A percentile compares a stretch with the other conserved stretches of the same genome.
Conservation (phyloP, 108 stramenopile species). For the Skeletonema menzelii region DNA sequence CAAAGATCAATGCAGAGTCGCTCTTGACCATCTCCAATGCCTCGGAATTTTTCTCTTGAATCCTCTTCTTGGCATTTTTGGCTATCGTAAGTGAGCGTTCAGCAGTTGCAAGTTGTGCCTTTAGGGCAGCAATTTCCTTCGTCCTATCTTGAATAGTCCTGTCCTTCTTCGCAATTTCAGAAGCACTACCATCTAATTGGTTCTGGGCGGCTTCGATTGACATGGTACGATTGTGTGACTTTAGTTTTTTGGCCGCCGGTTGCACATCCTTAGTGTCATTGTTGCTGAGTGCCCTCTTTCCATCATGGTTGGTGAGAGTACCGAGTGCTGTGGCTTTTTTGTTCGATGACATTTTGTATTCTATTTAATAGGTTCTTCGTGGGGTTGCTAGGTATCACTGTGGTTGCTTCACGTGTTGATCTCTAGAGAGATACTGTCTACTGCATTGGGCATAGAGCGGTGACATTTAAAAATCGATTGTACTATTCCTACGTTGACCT, state of each 20-base stretch:
- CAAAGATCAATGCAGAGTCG: background rate
- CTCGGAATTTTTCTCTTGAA: background rate
- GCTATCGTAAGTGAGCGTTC: background rate
- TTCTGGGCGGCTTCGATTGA: background rate
- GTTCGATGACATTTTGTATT: background rate
- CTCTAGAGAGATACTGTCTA: too few relatives aligned
- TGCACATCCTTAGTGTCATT: background rate
- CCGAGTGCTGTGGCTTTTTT: background rate
- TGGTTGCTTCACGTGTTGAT: too few relatives aligned
- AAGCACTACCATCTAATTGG: background rate
- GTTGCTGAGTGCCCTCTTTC: background rate
- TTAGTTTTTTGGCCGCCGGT: background rate
- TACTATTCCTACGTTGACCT: too few relatives aligned
- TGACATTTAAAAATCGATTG: too few relatives aligned
- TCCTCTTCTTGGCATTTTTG: background rate
- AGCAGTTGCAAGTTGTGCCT: background rate
- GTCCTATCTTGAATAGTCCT: background rate
- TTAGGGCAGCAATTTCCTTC: background rate
- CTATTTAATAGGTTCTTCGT: too few relatives aligned
- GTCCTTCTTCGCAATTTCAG: slow-evolving; percentile 1
- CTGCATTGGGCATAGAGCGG: too few relatives aligned
- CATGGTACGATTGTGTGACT: background rate
- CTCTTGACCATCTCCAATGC: background rate
- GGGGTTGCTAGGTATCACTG: too few relatives aligned
- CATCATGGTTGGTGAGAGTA: background rate